Base-by-base conservation (phyloP, 495 filamentous ascomycete genomes). In the Hypoxylon lienhwacheense region DNA sequence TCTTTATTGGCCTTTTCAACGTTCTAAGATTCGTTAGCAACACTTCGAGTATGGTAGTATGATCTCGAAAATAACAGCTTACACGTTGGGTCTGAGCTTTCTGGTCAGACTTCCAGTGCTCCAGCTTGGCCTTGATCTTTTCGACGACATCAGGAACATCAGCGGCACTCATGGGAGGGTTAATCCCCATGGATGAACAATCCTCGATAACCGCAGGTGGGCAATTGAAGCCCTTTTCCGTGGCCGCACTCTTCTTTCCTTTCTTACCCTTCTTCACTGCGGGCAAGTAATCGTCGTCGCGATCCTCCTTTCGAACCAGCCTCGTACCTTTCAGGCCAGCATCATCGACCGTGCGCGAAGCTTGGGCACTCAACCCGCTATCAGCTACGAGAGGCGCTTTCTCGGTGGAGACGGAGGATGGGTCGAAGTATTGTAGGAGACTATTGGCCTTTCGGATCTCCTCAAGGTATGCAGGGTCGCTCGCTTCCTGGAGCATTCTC, bases 181-280 rank as follows among this genome's bases (percentile, higher is more conserved):
- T 86, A 59, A 97, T 81, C 66, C 85, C 85, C 61, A 97, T 69
- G 72, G 88, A 87, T 59, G 77, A 76, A 39, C 95, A 86, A 68
- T 96, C 86, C 72, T 96, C 91, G 39, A 99, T 88, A 46, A 96
- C 83, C 49, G 90, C 89, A 31, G 92, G 83, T 56, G 85, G 90
- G 62, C 92, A 82, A 73, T 86, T 92, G 81, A 91, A 95, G 66
- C 89, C 64, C 24, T 75, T 59, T 19, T 70, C 69, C 7, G 70
- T 47, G 37, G 72, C 67, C 45, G 71, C 73, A 26, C 68, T 70
- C 61, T 85, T 85, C 73, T 88, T 90, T 68, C 85, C 85, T 61
- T 88, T 90, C 81, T 95, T 95, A 70, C 91, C 91, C 64, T 91
- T 91, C 83, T 96, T 96, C 34, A 77, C 81, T 11, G 90, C 88